Evolutionary conservation across 768 basidiomycete genomes (phyloP).

Genomic region (Hortiboletus campestris): DNA sequence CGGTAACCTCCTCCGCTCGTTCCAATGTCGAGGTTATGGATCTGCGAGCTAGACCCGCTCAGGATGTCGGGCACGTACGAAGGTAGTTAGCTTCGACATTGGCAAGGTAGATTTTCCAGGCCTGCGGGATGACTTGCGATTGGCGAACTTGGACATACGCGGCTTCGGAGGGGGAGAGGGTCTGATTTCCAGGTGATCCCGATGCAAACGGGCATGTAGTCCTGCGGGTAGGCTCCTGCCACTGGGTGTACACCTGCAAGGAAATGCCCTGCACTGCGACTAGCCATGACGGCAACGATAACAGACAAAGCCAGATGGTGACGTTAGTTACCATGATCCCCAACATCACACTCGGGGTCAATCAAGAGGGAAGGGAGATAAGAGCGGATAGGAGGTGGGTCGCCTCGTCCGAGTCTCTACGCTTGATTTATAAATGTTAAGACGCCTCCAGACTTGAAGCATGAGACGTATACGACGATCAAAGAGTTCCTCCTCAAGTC

Average conservation of each 20-base stretch:
- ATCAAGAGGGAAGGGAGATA: background rate
- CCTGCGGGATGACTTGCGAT: slow-evolving; percentile 35
- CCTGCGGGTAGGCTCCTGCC: slow-evolving; percentile 17
- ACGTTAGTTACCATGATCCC: background rate
- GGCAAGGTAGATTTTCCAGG: slow-evolving; percentile 41
- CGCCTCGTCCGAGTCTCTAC: too few species aligned
- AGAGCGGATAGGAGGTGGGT: background rate
- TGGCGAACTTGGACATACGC: slow-evolving; percentile 37
- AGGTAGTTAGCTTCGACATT: slow-evolving; percentile 36
- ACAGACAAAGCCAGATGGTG: slow-evolving; percentile 13
- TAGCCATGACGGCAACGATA: background rate
- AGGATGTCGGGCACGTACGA: slow-evolving; percentile 35
- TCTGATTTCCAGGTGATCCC: slow-evolving; percentile 27
- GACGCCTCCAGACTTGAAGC: too few species aligned
- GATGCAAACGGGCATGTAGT: slow-evolving; percentile 31
- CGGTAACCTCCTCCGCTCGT: slow-evolving; percentile 57
- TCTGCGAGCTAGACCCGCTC: slow-evolving; percentile 13
- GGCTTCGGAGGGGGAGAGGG: slow-evolving; percentile 36
- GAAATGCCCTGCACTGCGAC: slow-evolving; percentile 24
- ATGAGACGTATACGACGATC: too few species aligned
- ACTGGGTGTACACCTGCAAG: slow-evolving; percentile 28
- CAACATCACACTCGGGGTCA: background rate
- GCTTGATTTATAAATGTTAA: background rate
- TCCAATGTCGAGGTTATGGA: slow-evolving; percentile 47
- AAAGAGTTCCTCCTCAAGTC: too few species aligned